Percentiles rank a stretch among this genome's conserved stretches.
Conservation (phyloP, 176 grass and related monocot genomes). For the Hyparrhenia diplandra region DNA sequence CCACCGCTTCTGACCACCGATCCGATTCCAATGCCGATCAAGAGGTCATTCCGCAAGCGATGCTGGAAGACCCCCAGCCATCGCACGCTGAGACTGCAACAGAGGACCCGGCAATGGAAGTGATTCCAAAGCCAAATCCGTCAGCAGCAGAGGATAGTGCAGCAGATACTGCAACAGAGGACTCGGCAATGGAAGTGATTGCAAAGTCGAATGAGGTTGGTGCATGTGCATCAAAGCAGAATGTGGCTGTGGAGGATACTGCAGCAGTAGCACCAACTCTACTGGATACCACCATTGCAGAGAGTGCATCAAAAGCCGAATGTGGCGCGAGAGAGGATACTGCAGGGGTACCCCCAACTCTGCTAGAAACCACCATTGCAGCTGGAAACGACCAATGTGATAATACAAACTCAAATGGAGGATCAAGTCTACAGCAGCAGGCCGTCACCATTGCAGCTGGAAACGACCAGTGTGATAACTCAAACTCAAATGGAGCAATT, state of each 20-base stretch:
- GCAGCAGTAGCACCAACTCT: no score
- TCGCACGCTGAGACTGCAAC: background rate
- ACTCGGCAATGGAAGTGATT: background rate
- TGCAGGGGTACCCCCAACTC: background rate
- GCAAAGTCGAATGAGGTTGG: no score
- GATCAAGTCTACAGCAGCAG: background rate
- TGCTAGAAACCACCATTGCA: background rate
- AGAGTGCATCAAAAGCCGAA: background rate
- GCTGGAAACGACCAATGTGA: background rate
- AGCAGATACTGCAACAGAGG: background rate
- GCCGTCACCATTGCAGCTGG: background rate
- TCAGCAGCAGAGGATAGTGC: no score
- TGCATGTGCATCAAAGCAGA: no score
- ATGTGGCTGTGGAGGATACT: no score
- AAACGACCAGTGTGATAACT: background rate
- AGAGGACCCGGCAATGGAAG: background rate
- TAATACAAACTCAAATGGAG: slow-evolving; percentile 1
- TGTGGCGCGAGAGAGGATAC: background rate
- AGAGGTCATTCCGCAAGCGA: background rate
- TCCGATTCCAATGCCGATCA: background rate
- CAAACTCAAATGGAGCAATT: background rate
- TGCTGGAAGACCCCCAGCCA: background rate
- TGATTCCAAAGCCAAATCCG: background rate
- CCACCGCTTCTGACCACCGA: background rate
- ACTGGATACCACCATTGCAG: no score